These are phyloP conservation scores for Penicillium oxalicum DNA, from an alignment of 2,329 filamentous ascomycete species.

Conservation along the genomic window DNA sequence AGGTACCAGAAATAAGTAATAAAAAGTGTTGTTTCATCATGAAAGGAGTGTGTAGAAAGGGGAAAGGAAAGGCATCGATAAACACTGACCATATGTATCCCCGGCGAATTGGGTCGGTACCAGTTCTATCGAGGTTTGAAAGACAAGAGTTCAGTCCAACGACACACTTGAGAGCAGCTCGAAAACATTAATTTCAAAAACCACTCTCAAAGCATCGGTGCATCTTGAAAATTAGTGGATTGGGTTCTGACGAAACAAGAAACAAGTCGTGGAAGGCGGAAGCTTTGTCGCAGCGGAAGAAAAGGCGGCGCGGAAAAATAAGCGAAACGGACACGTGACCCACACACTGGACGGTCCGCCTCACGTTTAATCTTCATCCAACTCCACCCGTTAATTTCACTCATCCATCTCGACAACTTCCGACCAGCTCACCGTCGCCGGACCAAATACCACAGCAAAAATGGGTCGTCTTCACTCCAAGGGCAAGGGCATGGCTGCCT, in stretches of 20 bases:
- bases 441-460: slow-evolving; percentile 25
- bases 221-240: no score
- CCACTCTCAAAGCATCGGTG: slow-evolving; percentile 2
- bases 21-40: slow-evolving; percentile 68
- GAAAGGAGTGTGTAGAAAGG: slow-evolving; percentile 9
- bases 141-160: no score
- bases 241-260: not conserved
- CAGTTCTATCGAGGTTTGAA: no score
- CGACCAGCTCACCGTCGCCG: slow-evolving; percentile 22
- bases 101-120: no score
- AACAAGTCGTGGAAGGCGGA: slow-evolving; percentile 2
- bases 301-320: slow-evolving; percentile 17
- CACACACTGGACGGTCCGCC: slow-evolving; percentile 20
- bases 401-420: slow-evolving; percentile 30
- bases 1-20: slow-evolving; percentile 83
- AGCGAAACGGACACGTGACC: slow-evolving; percentile 26
- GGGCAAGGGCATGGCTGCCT: slow-evolving; percentile 97
- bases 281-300: not conserved
- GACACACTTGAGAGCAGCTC: not conserved
- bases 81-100: slow-evolving; percentile 22
- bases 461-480: slow-evolving; percentile 91
- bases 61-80: slow-evolving; percentile 25
- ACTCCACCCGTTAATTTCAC: slow-evolving; percentile 14
- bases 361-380: slow-evolving; percentile 7
- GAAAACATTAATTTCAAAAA: slow-evolving; percentile 13